Evolutionary conservation across 1,284 basidiomycete genomes (phyloP).

Genomic region (Athelia sp.): DNA sequence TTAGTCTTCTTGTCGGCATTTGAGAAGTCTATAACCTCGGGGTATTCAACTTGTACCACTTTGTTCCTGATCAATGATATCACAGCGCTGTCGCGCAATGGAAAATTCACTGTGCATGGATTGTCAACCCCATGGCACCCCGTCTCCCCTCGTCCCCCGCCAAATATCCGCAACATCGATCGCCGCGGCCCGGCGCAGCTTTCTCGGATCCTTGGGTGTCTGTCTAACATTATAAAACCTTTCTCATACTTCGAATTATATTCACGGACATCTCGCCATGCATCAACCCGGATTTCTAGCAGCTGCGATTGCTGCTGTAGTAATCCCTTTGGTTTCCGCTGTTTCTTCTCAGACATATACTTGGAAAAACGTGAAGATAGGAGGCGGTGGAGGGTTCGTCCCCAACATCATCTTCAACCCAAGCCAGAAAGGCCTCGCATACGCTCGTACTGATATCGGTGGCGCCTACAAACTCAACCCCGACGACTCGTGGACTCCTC

Average conservation of each 20-base stretch:
- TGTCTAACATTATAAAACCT: too few species aligned
- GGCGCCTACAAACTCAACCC: constrained; percentile 60
- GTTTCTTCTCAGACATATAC: constrained; percentile 45
- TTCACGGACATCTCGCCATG: neutral
- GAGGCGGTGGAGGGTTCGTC: constrained; percentile 44
- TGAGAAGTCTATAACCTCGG: too few species aligned
- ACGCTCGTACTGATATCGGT: constrained; percentile 63
- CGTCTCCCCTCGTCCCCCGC: too few species aligned
- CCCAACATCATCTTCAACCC: constrained; percentile 62
- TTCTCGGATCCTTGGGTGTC: too few species aligned
- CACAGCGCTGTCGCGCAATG: too few species aligned
- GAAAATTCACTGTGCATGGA: too few species aligned
- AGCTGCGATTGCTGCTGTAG: constrained; percentile 16
- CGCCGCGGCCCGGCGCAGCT: too few species aligned
- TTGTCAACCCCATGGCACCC: too few species aligned
- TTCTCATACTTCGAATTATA: neutral
- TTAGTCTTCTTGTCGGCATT: too few species aligned
- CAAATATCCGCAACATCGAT: too few species aligned
- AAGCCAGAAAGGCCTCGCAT: constrained; percentile 49
- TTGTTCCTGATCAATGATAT: too few species aligned
- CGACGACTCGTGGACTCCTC: constrained; percentile 55
- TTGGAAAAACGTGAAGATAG: constrained; percentile 65
- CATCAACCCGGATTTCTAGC: constrained; percentile 21
- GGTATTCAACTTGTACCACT: too few species aligned
- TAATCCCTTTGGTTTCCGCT: constrained; percentile 26